Conservation (phyloP, 495 filamentous ascomycete genomes). For the Viridothelium virens region DNA sequence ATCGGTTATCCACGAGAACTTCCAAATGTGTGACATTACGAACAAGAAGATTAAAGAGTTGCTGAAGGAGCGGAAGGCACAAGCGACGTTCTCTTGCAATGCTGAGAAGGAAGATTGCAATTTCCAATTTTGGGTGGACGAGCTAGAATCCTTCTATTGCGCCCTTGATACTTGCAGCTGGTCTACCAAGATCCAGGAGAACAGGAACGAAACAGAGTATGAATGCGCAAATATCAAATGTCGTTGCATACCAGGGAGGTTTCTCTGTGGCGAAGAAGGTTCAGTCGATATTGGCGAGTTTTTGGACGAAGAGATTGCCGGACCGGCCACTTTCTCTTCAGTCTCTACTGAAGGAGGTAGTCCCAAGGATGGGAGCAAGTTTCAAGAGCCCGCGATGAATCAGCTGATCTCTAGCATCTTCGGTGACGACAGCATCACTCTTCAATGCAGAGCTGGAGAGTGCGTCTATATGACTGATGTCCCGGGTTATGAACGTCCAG, state of each 20-base stretch:
- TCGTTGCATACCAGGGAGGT: slow-evolving; percentile 79
- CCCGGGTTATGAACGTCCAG: slow-evolving; percentile 76
- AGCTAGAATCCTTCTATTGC: slow-evolving; percentile 94
- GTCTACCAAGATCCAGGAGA: slow-evolving; percentile 53
- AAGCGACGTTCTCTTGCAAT: slow-evolving; percentile 89
- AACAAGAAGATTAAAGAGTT: slow-evolving; percentile 85
- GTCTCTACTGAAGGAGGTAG: slow-evolving; percentile 53
- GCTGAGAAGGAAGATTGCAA: slow-evolving; percentile 66
- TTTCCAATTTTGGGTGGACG: slow-evolving; percentile 97
- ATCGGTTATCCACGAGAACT: slow-evolving; percentile 84
- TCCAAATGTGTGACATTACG: slow-evolving; percentile 96
- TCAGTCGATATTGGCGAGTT: slow-evolving; percentile 92
- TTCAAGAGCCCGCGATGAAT: slow-evolving; percentile 87
- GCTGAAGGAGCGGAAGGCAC: slow-evolving; percentile 71
- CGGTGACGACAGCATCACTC: slow-evolving; percentile 77
- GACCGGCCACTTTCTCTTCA: slow-evolving; percentile 76
- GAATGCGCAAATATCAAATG: slow-evolving; percentile 76
- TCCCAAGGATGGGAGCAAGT: slow-evolving; percentile 59
- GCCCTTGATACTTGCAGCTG: slow-evolving; percentile 73
- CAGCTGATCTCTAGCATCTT: slow-evolving; percentile 78
- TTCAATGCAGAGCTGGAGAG: slow-evolving; percentile 79
- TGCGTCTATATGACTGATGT: slow-evolving; percentile 88
- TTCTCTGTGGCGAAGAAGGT: slow-evolving; percentile 84
- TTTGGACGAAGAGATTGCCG: slow-evolving; percentile 66
- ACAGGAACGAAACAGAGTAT: slow-evolving; percentile 76